A percentile compares a stretch with the other conserved stretches of the same genome.
Evolutionary conservation across 371 early-diverging fungal species (phyloP).

Genomic region (Funneliformis caledonium): DNA sequence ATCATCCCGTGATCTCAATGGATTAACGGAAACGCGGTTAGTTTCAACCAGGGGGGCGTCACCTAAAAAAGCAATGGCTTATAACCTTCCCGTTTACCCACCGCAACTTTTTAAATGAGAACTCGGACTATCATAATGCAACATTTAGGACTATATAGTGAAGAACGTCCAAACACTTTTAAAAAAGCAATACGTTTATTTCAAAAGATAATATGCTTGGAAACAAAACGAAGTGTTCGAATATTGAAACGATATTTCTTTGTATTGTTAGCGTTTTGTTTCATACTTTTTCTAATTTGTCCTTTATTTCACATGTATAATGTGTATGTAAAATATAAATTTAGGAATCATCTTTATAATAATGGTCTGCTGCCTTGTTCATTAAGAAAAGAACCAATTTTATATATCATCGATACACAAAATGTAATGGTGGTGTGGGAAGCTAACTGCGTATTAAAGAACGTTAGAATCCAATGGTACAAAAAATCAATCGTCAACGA

Average conservation of each 20-base stretch:
- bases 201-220: not conserved
- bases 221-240: not conserved
- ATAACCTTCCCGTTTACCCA: too few relatives aligned
- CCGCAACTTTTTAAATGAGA: not conserved
- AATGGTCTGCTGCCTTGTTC: constrained; percentile 23
- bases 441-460: constrained; percentile 26
- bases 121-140: not conserved
- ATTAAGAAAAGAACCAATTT: constrained; percentile 34
- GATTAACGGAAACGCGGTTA: too few relatives aligned
- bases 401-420: constrained; percentile 31
- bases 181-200: not conserved
- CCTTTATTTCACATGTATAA: not conserved
- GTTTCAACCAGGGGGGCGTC: too few relatives aligned
- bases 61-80: too few relatives aligned
- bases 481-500: not conserved
- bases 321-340: constrained; percentile 8
- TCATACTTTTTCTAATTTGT: not conserved
- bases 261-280: not conserved
- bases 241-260: not conserved
- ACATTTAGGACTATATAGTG: not conserved
- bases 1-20: too few relatives aligned
- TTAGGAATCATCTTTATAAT: constrained; percentile 25
- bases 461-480: constrained; percentile 28
- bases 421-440: constrained; percentile 32
- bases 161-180: not conserved